Evolutionary conservation across 176 grass and related monocot species (phyloP).

Genomic region (Pontederia paniculata): DNA sequence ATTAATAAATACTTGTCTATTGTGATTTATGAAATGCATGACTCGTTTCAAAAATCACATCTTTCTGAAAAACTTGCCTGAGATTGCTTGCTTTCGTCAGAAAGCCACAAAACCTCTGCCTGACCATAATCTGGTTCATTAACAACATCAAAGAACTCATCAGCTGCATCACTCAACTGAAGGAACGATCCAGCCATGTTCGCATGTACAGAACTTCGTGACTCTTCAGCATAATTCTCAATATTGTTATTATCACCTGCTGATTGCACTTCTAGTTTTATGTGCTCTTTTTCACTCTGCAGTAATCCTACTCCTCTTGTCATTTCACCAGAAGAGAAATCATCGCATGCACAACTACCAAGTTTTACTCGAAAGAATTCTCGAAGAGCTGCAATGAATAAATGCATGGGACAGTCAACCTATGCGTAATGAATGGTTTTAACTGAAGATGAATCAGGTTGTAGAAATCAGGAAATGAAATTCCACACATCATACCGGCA

Average conservation of each 20-base stretch:
- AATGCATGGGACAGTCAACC: conserved; percentile 3
- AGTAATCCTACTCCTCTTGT: conserved; percentile 1
- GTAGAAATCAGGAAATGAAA: neutral
- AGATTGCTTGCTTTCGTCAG: conserved; percentile 4
- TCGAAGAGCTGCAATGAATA: conserved; percentile 48
- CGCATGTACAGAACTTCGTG: neutral
- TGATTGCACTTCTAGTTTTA: conserved; percentile 7
- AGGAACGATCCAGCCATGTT: neutral
- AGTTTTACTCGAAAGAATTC: conserved; percentile 89
- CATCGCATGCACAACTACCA: conserved; percentile 46
- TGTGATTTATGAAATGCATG: neutral
- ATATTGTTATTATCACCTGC: neutral
- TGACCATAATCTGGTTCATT: conserved; percentile 16
- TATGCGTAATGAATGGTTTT: neutral
- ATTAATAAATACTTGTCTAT: neutral
- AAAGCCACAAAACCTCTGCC: conserved; percentile 1
- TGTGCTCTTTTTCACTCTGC: neutral
- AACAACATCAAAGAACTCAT: conserved; percentile 28
- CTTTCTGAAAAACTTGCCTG: neutral
- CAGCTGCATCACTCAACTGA: conserved; percentile 21
- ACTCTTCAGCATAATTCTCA: conserved; percentile 10
- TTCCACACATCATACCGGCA: conserved; percentile 47
- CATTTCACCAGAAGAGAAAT: conserved; percentile 35
- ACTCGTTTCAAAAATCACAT: conserved; percentile 13
- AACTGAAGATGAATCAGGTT: too few species aligned